These are phyloP conservation scores for Didymella keratinophila DNA, from an alignment of 2,329 filamentous ascomycete species.

Conservation along the genomic window DNA sequence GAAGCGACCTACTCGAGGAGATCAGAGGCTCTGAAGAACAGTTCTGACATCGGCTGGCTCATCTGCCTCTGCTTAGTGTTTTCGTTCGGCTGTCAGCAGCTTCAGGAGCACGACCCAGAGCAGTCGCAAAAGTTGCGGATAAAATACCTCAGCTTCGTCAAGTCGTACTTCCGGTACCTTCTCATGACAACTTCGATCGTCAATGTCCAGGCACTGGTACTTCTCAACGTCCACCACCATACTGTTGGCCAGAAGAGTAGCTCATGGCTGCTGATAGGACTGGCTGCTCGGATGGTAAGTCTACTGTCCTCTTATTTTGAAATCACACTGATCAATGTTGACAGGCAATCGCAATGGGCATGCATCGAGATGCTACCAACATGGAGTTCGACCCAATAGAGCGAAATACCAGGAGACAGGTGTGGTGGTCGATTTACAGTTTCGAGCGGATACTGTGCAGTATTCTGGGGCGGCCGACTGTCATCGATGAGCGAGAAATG, in stretches of 20 bases:
- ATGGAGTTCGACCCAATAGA: slow-evolving; percentile 48
- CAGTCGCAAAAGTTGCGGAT: slow-evolving; percentile 29
- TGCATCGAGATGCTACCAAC: slow-evolving; percentile 55
- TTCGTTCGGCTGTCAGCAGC: slow-evolving; percentile 52
- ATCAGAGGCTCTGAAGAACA: slow-evolving; percentile 31
- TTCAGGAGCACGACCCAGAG: slow-evolving; percentile 43
- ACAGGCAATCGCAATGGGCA: slow-evolving; percentile 53
- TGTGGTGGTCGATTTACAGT: slow-evolving; percentile 40
- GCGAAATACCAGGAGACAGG: slow-evolving; percentile 34
- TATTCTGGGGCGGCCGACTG: slow-evolving; percentile 37
- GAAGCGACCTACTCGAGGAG: slow-evolving; percentile 50
- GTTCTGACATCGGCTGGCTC: slow-evolving; percentile 53
- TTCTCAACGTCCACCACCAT: slow-evolving; percentile 54
- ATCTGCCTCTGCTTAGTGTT: slow-evolving; percentile 54
- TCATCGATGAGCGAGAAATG: slow-evolving; percentile 38
- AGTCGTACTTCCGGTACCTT: slow-evolving; percentile 48
- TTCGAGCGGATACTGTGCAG: slow-evolving; percentile 39
- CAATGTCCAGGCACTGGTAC: slow-evolving; percentile 55
- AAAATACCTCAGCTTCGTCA: slow-evolving; percentile 41
- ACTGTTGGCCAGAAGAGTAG: slow-evolving; percentile 54
- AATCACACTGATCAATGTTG: not conserved
- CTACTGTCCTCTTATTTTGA: not conserved
- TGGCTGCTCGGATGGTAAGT: slow-evolving; percentile 51
- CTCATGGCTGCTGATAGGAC: slow-evolving; percentile 53
- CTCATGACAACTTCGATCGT: slow-evolving; percentile 50